Conservation (phyloP, 148 eudicot species). For the Silene latifolia region DNA sequence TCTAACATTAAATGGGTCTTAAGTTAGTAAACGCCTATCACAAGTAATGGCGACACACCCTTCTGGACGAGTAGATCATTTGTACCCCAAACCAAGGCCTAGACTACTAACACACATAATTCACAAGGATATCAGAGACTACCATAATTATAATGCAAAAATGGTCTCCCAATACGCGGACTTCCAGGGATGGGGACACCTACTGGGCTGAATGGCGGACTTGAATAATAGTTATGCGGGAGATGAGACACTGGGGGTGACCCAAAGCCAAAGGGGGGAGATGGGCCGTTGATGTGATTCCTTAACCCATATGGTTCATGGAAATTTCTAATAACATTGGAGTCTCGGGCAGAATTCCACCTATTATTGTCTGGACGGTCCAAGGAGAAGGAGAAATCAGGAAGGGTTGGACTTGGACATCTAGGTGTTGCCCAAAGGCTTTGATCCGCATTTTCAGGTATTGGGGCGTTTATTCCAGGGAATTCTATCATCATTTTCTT, state of each 20-base stretch:
- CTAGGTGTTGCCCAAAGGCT: conserved; percentile 29
- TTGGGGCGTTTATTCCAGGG: conserved; percentile 41
- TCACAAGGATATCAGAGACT: conserved; percentile 7
- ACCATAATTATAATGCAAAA: conserved; percentile 23
- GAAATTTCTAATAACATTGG: conserved; percentile 9
- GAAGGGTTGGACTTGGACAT: conserved; percentile 20
- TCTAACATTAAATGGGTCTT: background rate
- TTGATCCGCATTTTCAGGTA: conserved; percentile 39
- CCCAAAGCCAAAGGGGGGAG: conserved; percentile 13
- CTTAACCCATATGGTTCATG: conserved; percentile 19
- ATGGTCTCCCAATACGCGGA: conserved; percentile 28
- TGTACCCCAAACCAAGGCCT: background rate
- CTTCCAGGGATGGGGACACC: conserved; percentile 27
- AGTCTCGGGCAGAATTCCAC: conserved; percentile 9
- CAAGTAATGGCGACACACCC: background rate
- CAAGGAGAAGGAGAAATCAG: conserved; percentile 8
- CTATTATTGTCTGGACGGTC: conserved; percentile 9
- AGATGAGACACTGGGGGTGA: conserved; percentile 19
- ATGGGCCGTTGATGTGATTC: conserved; percentile 11
- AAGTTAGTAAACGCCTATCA: background rate
- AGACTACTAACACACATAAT: background rate
- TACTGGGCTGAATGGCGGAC: conserved; percentile 30
- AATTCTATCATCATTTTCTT: conserved; percentile 36
- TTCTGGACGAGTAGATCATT: background rate
- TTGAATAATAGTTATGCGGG: conserved; percentile 16